These are phyloP conservation scores for Saccharomycopsis fermentans DNA, from an alignment of 805 yeast genomes.

Conservation along the genomic window DNA sequence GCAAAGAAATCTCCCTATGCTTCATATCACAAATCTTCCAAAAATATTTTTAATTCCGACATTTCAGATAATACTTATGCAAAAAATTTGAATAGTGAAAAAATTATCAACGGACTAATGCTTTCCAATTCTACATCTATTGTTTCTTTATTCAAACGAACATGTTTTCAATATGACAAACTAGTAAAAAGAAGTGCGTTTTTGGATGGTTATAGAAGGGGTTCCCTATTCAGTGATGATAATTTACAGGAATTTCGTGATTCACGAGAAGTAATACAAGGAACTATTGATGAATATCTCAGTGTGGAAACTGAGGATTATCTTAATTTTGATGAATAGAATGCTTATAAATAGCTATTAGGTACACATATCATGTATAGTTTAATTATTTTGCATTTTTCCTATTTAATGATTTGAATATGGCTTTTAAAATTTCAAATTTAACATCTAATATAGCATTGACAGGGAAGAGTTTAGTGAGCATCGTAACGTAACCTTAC, in stretches of 20 bases:
- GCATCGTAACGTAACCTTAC: too few relatives aligned
- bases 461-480: too few relatives aligned
- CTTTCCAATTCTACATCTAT: constrained; percentile 76
- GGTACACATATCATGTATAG: neutral
- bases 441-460: too few relatives aligned
- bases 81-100: neutral
- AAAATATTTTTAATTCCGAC: neutral
- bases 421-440: too few relatives aligned
- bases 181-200: constrained; percentile 77
- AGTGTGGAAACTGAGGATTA: neutral
- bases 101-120: constrained; percentile 64
- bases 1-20: constrained; percentile 47
- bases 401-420: neutral
- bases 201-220: constrained; percentile 57
- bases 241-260: constrained; percentile 63
- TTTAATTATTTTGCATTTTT: neutral
- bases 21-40: neutral
- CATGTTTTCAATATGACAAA: constrained; percentile 68
- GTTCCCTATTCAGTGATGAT: constrained; percentile 28
- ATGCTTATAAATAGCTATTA: neutral
- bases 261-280: constrained; percentile 63
- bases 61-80: neutral
- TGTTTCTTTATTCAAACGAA: constrained; percentile 51
- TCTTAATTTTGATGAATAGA: neutral
- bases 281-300: constrained; percentile 62